Conservation (phyloP, 2,329 filamentous ascomycete genomes). For the Endoconidiophora laricicola region DNA sequence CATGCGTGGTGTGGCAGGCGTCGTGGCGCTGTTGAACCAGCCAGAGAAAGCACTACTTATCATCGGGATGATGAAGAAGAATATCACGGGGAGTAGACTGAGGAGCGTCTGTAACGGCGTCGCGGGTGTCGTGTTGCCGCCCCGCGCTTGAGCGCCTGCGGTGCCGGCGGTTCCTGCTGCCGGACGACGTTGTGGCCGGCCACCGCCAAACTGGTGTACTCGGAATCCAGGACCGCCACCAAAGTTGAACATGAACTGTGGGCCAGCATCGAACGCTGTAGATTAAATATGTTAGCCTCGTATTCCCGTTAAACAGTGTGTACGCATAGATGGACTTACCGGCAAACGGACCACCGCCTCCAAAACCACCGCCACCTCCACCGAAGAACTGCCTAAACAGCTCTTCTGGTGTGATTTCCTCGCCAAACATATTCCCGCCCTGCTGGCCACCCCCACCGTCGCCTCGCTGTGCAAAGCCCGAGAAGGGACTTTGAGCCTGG, state of each 20-base stretch:
- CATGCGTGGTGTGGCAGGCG: conserved; percentile 42
- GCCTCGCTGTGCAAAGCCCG: conserved; percentile 31
- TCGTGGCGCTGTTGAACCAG: conserved; percentile 28
- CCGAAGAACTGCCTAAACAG: conserved; percentile 96
- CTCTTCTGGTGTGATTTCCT: conserved; percentile 90
- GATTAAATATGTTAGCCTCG: conserved; percentile 1
- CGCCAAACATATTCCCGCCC: conserved; percentile 52
- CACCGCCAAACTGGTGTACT: conserved; percentile 89
- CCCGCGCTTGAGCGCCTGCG: conserved; percentile 29
- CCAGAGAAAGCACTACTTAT: conserved; percentile 63
- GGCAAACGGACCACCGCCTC: conserved; percentile 36
- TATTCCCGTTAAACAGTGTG: not conserved
- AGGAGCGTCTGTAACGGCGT: conserved; percentile 44
- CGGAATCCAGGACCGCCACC: conserved; percentile 74
- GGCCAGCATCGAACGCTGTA: conserved; percentile 54
- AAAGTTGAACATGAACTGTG: conserved; percentile 89
- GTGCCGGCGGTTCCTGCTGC: conserved; percentile 39
- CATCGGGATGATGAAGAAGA: conserved; percentile 76
- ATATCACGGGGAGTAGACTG: conserved; percentile 69
- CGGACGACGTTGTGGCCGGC: conserved; percentile 58
- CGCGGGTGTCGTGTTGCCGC: conserved; percentile 15
- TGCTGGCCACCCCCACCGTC: conserved; percentile 21
- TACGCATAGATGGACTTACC: conserved; percentile 18
- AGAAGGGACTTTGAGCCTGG: conserved; percentile 32
- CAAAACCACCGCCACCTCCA: conserved; percentile 54